Base-by-base conservation (phyloP, 192 early-diverging fungal genomes). In the Entomortierella lignicola region DNA sequence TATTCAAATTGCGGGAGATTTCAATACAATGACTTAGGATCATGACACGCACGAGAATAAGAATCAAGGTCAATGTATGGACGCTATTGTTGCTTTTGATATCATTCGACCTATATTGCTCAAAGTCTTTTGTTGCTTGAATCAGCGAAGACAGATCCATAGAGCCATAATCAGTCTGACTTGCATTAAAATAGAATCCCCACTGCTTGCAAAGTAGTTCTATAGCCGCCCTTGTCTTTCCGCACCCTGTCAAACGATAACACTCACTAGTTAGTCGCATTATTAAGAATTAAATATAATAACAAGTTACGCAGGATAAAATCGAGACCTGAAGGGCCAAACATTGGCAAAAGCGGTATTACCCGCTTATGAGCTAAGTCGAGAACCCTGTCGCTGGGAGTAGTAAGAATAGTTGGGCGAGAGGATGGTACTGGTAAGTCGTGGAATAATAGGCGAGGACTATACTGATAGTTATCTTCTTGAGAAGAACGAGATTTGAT, bases 111-210 rank as follows among this genome's bases (percentile, higher is more conserved):
- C 43, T 54, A 10, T 37, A 37, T 4, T 10, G 34, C 5, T 37
- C 10, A 37, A n/a, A n/a, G n/a, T 37, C 34, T 10, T 4, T 37
- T 37, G 34, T 37, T 37, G 34, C 4, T 4, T 37, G 4, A 37
- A 37, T 37, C 4, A 37, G 10, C 34, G 4, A 10, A 7, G 34
- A 4, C 34, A 37, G 10, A 67, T 67, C 65, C 0, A 0, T 21
- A 23, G 65, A 67, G 26, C 65, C 65, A 42, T 20, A 57, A 50
- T 67, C 65, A 11, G 65, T 67, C 17, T 21, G 8, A 15, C 41
- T 67, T 29, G 30, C 65, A 37, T 50, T 67, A 51, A 67, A 67
- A 31, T 67, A 67, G 15, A 67, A 67, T 41, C 65, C 65, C 65
- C 65, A 57, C 55, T 56, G 31, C 39, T 48, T 67, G 44, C 23